Conservation (phyloP, 495 filamentous ascomycete genomes). For the Xylaria grammica region DNA sequence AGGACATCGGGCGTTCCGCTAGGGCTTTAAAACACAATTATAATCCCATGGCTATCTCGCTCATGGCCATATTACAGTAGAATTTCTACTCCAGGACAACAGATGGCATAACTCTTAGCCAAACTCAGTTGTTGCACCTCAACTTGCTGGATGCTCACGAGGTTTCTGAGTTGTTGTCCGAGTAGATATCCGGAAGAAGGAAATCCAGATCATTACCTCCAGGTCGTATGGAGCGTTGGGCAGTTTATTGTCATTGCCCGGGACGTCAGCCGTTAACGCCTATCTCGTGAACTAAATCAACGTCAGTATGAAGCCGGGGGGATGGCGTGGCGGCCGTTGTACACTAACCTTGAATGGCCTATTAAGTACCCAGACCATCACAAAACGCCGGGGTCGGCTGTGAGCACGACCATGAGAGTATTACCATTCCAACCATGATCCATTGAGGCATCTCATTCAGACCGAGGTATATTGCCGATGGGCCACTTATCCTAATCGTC, state of each 20-base stretch:
- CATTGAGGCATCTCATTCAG: conserved; percentile 18
- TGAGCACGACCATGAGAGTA: conserved; percentile 24
- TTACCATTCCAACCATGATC: conserved; percentile 20
- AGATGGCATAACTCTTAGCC: background rate
- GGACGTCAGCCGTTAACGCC: conserved; percentile 18
- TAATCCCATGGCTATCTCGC: conserved; percentile 10
- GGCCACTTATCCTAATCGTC: background rate
- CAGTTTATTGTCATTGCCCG: conserved; percentile 21
- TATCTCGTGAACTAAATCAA: conserved; percentile 9
- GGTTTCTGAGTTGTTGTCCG: background rate
- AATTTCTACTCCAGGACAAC: background rate
- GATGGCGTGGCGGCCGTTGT: background rate
- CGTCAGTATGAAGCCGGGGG: background rate
- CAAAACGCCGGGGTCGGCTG: conserved; percentile 16
- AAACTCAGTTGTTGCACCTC: background rate
- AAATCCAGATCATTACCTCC: conserved; percentile 10
- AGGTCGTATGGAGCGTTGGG: conserved; percentile 19
- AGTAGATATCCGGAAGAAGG: background rate
- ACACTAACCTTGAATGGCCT: conserved; percentile 15
- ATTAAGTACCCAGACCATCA: conserved; percentile 14
- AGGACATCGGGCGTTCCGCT: background rate
- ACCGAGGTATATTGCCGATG: conserved; percentile 9
- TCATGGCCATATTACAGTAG: background rate
- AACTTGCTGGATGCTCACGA: background rate
- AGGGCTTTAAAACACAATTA: conserved; percentile 6